Evolutionary conservation across 2,329 filamentous ascomycete species (phyloP).

Genomic region (Trichoderma lentiforme): DNA sequence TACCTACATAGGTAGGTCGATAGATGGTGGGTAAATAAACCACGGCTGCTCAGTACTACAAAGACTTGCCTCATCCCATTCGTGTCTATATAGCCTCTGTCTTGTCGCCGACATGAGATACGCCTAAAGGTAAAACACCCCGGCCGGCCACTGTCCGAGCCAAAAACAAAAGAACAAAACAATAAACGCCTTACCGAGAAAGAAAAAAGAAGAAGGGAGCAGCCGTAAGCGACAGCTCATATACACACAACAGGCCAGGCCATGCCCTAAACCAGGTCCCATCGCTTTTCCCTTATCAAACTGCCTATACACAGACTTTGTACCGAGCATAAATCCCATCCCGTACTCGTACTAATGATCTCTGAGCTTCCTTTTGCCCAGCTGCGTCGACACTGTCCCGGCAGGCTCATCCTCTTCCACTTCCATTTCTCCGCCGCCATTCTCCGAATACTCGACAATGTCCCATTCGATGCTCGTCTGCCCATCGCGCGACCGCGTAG

Average conservation of each 20-base stretch:
- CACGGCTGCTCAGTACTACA: background rate
- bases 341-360: constrained; percentile 32
- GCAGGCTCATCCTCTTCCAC: constrained; percentile 34
- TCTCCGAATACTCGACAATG: constrained; percentile 67
- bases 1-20: background rate
- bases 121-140: background rate
- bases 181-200: background rate
- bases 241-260: background rate
- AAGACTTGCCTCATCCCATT: background rate
- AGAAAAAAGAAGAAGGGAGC: background rate
- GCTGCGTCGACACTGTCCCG: constrained; percentile 33
- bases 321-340: background rate
- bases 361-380: constrained; percentile 51
- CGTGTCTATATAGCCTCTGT: background rate
- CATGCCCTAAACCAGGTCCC: background rate
- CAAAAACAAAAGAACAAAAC: background rate
- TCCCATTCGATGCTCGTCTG: constrained; percentile 75
- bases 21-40: background rate
- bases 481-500: constrained; percentile 56
- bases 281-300: background rate
- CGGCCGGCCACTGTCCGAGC: background rate
- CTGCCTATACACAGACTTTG: background rate
- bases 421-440: constrained; percentile 31
- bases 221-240: background rate
- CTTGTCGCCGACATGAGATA: background rate